Evolutionary conservation across 1,139 yeast genomes (phyloP), one percentile per base, ranked within the genome.

Genomic region (Chernovozyma aurita): DNA sequence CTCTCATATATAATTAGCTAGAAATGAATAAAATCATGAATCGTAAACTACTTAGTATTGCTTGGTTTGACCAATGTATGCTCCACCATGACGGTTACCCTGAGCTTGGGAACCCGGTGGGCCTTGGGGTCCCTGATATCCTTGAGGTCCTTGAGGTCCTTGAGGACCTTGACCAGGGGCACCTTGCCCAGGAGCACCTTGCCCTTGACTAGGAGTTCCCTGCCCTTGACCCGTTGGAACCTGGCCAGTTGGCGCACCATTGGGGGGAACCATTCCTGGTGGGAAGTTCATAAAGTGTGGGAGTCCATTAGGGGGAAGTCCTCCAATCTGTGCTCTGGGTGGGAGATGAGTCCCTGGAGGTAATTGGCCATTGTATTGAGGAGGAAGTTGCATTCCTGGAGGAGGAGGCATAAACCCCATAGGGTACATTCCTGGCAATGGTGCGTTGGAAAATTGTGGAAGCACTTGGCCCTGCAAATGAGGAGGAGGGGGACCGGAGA

Each of bases 401-500:
- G 59, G 30, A 7, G 28, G 57, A 20, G 55, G 59, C 35, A 49
- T 46, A 24, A 55, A 47, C 1, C 63, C 64, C 6, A 56, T 65
- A 11, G 64, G 65, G 28, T 50, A 52, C 59, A 57, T 56, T 9
- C 65, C 65, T 30, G 63, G 65, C 11, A 65, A 46, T 12, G 50
- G 50, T 2, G 41, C 43, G 16, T 30, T 24, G n/a, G 42, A 24
- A 37, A 43, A 30, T 42, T 31, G 53, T 18, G 50, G 52, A 22
- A 48, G 52, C 36, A 39, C 35, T 24, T 20, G 34, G 24, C 39
- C 35, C 21, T 18, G 21, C 24, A 12, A 29, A 30, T 42, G 46
- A 5, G 50, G 50, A 6, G 38, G 42, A 12, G 18, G 15, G 13
- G 42, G 45, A 3, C 37, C 37, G 20, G 41, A 39, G 8, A 38